Evolutionary conservation across 2,329 filamentous ascomycete species (phyloP).

Genomic region (Calycina marina): DNA sequence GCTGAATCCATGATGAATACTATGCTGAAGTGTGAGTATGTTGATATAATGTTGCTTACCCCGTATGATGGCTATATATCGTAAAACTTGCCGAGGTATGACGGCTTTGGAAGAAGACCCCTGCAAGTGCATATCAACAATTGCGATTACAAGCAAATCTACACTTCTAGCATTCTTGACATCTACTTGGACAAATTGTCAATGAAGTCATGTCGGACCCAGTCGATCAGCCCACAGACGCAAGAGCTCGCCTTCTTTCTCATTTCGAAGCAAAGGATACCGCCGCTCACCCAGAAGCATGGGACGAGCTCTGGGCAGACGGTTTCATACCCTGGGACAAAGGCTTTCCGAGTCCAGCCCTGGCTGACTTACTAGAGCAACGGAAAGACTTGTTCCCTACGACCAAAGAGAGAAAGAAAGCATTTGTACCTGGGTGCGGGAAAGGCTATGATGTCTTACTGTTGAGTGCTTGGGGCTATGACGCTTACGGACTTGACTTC

Average conservation of each 20-base stretch:
- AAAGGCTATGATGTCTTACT: constrained; percentile 69
- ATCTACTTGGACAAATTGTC: neutral
- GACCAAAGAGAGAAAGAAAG: constrained; percentile 29
- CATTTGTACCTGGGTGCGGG: constrained; percentile 70
- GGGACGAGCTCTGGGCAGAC: constrained; percentile 34
- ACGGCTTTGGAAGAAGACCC: too few relatives aligned
- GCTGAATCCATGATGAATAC: constrained; percentile 34
- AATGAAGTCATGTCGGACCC: constrained; percentile 1
- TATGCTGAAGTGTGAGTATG: too few relatives aligned
- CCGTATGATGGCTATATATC: too few relatives aligned
- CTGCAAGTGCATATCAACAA: neutral
- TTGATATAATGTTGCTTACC: too few relatives aligned
- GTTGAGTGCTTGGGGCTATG: constrained; percentile 60
- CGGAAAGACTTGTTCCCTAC: constrained; percentile 28
- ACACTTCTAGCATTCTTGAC: neutral
- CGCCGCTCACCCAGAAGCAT: constrained; percentile 21
- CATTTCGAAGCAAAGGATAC: constrained; percentile 14
- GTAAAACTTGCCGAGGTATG: too few relatives aligned
- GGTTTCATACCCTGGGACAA: constrained; percentile 39
- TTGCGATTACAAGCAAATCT: neutral
- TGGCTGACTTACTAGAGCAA: constrained; percentile 35
- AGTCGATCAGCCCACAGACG: constrained; percentile 11
- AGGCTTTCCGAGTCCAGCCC: constrained; percentile 35
- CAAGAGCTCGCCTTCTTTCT: constrained; percentile 12
- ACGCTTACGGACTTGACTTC: constrained; percentile 60